These are phyloP conservation scores for Aphanomyces astaci DNA, from an alignment of 352 stramenopile genomes.

Conservation along the genomic window DNA sequence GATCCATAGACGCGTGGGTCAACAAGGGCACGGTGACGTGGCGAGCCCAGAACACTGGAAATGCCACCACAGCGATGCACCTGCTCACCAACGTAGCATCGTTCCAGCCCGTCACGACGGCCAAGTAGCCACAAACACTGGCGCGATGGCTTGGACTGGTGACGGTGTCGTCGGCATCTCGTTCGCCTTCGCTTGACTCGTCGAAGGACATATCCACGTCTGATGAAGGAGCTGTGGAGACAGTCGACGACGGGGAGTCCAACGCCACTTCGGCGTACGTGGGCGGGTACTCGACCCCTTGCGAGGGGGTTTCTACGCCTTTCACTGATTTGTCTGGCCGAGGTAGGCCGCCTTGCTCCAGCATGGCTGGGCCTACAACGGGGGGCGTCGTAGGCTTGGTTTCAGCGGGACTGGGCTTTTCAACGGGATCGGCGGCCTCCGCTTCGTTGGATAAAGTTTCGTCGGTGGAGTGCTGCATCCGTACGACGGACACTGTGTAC, in stretches of 20 bases:
- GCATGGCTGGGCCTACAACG: not conserved
- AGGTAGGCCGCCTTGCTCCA: not conserved
- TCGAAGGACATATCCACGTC: too few relatives aligned
- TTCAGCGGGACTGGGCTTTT: not conserved
- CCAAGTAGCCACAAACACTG: not conserved
- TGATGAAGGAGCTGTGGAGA: not conserved
- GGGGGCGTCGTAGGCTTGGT: not conserved
- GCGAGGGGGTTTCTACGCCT: not conserved
- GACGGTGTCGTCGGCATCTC: too few relatives aligned
- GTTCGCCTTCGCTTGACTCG: too few relatives aligned
- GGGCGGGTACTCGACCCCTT: not conserved
- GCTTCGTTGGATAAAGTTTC: not conserved
- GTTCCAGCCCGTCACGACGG: conserved; percentile 7
- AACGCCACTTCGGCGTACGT: not conserved
- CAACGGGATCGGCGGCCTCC: not conserved
- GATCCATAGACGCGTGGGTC: conserved; percentile 33
- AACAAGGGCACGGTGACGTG: conserved; percentile 70
- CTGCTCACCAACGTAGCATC: not conserved
- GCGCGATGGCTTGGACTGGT: too few relatives aligned
- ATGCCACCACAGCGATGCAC: conserved; percentile 46
- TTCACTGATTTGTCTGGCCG: too few relatives aligned
- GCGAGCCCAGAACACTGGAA: conserved; percentile 46
- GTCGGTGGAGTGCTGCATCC: not conserved
- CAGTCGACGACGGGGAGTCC: not conserved
- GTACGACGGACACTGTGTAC: conserved; percentile 11